Percentiles rank a stretch among this genome's conserved stretches.
phyloP scores from a whole-genome alignment of 2,329 filamentous ascomycete species.

The Herpotrichia juniperi region DNA sequence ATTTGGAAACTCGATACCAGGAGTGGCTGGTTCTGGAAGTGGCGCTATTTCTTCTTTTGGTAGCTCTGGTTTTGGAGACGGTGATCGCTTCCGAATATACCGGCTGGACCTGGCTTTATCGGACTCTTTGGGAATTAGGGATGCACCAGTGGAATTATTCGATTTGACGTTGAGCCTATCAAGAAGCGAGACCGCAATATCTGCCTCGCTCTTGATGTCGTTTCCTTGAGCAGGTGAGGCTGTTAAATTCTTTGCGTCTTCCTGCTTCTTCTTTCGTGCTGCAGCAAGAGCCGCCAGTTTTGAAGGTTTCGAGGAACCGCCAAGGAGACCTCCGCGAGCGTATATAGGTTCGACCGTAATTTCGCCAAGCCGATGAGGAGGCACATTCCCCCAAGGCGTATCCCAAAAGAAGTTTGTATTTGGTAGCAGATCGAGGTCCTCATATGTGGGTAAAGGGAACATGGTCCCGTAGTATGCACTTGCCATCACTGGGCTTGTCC shows the following conservation, averaged over 20 bases:
- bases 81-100: constrained; percentile 36
- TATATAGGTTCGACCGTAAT: constrained; percentile 66
- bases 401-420: constrained; percentile 75
- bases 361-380: constrained; percentile 65
- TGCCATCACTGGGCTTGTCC: neutral
- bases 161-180: constrained; percentile 49
- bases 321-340: constrained; percentile 73
- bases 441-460: neutral
- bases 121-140: constrained; percentile 1
- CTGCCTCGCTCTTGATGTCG: constrained; percentile 23
- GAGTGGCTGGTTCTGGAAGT: constrained; percentile 15
- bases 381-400: constrained; percentile 82
- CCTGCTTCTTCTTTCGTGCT: constrained; percentile 81
- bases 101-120: constrained; percentile 16
- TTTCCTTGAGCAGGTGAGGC: constrained; percentile 12
- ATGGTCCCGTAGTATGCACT: neutral
- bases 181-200: constrained; percentile 49
- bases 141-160: constrained; percentile 11
- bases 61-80: constrained; percentile 25
- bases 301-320: constrained; percentile 79
- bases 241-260: constrained; percentile 58
- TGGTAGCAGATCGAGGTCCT: neutral
- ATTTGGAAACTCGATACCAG: constrained; percentile 35
- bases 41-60: constrained; percentile 18
- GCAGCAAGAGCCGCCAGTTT: constrained; percentile 91